Evolutionary conservation across 1,284 basidiomycete species (phyloP).

Genomic region (Meira miltonrushii): DNA sequence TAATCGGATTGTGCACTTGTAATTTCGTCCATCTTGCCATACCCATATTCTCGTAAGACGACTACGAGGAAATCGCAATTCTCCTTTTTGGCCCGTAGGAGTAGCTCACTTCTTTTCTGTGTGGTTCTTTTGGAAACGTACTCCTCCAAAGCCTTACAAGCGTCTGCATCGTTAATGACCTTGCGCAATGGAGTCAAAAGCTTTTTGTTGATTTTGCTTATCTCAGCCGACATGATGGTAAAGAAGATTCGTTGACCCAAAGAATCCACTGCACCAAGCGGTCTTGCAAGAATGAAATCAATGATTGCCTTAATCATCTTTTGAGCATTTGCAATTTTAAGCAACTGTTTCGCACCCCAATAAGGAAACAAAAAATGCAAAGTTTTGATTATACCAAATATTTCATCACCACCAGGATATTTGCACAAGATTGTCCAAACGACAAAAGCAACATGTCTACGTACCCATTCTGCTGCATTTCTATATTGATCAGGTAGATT

Average conservation of each 20-base stretch:
- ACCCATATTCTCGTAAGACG: not conserved
- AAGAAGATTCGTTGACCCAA: slow-evolving; percentile 8
- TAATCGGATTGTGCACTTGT: not conserved
- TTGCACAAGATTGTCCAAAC: slow-evolving; percentile 5
- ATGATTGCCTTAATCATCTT: slow-evolving; percentile 47
- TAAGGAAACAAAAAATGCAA: slow-evolving; percentile 46
- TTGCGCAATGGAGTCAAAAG: not conserved
- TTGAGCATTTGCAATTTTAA: slow-evolving; percentile 47
- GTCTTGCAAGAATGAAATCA: slow-evolving; percentile 41
- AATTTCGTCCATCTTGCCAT: not conserved
- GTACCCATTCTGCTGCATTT: slow-evolving; percentile 10
- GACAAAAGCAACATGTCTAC: slow-evolving; percentile 10
- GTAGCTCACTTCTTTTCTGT: not conserved
- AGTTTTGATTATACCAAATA: slow-evolving; percentile 1
- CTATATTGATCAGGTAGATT: slow-evolving; percentile 10
- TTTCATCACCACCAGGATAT: slow-evolving; percentile 9
- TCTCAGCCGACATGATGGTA: not conserved
- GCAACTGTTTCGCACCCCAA: slow-evolving; percentile 50
- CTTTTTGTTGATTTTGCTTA: slow-evolving; percentile 1
- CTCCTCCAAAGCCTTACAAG: not conserved
- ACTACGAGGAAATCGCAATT: not conserved
- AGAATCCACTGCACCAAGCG: not conserved
- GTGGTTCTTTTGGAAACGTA: not conserved
- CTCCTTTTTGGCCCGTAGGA: not conserved
- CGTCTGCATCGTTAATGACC: not conserved